These are phyloP conservation scores for Ziziphus jujuba DNA, from an alignment of 306 rosid species.

Conservation along the genomic window DNA sequence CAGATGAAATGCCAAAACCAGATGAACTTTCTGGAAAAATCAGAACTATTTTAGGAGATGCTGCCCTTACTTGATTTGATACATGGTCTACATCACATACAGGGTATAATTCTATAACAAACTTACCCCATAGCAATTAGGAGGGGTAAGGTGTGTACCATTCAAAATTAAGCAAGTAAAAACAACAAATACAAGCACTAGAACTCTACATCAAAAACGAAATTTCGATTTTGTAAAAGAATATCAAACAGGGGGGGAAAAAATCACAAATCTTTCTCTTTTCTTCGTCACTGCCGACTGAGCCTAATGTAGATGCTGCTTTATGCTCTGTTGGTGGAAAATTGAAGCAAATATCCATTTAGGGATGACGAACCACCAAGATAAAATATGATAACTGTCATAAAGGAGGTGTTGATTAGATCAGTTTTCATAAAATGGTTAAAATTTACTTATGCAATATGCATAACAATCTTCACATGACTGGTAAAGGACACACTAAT, in stretches of 20 bases:
- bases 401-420: slow-evolving; percentile 15
- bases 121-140: slow-evolving; percentile 11
- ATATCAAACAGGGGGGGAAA: slow-evolving; percentile 40
- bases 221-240: slow-evolving; percentile 42
- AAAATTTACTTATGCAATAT: background rate
- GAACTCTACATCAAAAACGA: slow-evolving; percentile 47
- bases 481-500: too few relatives aligned
- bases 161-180: slow-evolving; percentile 9
- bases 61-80: slow-evolving; percentile 12
- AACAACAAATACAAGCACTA: slow-evolving; percentile 21
- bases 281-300: slow-evolving; percentile 26
- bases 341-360: slow-evolving; percentile 34
- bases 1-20: background rate
- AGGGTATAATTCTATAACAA: slow-evolving; percentile 8
- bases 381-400: slow-evolving; percentile 41
- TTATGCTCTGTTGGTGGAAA: slow-evolving; percentile 28
- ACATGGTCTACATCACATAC: slow-evolving; percentile 12
- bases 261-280: slow-evolving; percentile 29
- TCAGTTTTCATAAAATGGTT: background rate
- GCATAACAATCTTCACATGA: too few relatives aligned
- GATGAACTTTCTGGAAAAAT: background rate
- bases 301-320: slow-evolving; percentile 5
- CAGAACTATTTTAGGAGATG: background rate
- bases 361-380: slow-evolving; percentile 29
- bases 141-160: background rate